These are phyloP conservation scores for Comarum palustre DNA, from an alignment of 306 rosid genomes.

Conservation along the genomic window DNA sequence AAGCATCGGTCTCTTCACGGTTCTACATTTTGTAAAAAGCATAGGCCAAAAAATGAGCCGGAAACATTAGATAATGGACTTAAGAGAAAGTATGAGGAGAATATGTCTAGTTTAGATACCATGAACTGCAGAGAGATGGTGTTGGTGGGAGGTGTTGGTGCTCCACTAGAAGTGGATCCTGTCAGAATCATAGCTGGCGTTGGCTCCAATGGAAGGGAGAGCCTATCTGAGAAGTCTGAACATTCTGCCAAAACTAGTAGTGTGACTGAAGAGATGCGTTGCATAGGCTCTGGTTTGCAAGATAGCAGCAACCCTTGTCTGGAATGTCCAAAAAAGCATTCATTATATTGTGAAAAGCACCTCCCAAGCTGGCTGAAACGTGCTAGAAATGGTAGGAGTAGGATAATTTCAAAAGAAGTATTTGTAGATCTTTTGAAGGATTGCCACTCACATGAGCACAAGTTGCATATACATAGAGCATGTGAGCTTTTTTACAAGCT, in stretches of 20 bases:
- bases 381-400: slow-evolving; percentile 96
- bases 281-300: slow-evolving; percentile 67
- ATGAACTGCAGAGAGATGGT: slow-evolving; percentile 49
- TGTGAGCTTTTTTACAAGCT: slow-evolving; percentile 96
- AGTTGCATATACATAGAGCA: slow-evolving; percentile 72
- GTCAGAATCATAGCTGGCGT: slow-evolving; percentile 39
- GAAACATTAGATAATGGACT: slow-evolving; percentile 35
- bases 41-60: slow-evolving; percentile 61
- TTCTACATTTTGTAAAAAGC: slow-evolving; percentile 83
- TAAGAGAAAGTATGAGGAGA: slow-evolving; percentile 71
- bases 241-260: slow-evolving; percentile 41
- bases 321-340: slow-evolving; percentile 79
- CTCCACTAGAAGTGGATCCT: slow-evolving; percentile 60
- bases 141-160: slow-evolving; percentile 43
- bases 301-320: slow-evolving; percentile 59
- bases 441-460: slow-evolving; percentile 61
- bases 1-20: slow-evolving; percentile 87
- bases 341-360: slow-evolving; percentile 81
- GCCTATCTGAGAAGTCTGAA: slow-evolving; percentile 42
- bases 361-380: slow-evolving; percentile 99
- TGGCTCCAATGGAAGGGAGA: slow-evolving; percentile 34
- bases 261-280: slow-evolving; percentile 39
- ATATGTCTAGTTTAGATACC: slow-evolving; percentile 39
- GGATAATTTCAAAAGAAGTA: slow-evolving; percentile 89
- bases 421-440: slow-evolving; percentile 76